Conservation (phyloP, 192 early-diverging fungal genomes). For the Coemansia sp. region DNA sequence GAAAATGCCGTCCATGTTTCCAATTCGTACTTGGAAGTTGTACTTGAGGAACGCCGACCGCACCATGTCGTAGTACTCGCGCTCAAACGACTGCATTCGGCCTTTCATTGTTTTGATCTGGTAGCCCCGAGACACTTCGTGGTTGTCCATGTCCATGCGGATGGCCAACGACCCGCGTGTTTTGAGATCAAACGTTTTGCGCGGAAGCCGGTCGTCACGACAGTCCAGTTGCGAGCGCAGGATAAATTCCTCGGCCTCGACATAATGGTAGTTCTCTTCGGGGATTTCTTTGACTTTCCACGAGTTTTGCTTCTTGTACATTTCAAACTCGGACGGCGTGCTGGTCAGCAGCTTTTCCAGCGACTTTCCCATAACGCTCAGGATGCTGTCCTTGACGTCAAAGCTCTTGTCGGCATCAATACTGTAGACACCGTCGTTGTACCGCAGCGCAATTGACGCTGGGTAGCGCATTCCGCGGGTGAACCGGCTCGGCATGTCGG, state of each 20-base stretch:
- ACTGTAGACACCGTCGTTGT: conserved; percentile 70
- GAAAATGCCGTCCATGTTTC: conserved; percentile 94
- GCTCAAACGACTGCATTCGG: conserved; percentile 76
- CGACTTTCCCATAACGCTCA: conserved; percentile 79
- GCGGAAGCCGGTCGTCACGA: conserved; percentile 68
- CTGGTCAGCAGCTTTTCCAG: conserved; percentile 84
- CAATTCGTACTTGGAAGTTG: conserved; percentile 90
- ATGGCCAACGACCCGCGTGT: conserved; percentile 81
- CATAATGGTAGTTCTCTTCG: conserved; percentile 72
- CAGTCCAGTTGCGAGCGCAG: conserved; percentile 92
- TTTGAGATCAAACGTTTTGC: conserved; percentile 88
- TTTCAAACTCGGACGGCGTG: conserved; percentile 64
- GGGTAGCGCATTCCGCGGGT: conserved; percentile 68
- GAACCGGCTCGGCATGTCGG: conserved; percentile 59
- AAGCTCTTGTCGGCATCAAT: conserved; percentile 82
- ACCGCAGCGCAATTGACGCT: conserved; percentile 68
- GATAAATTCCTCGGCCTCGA: conserved; percentile 68
- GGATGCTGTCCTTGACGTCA: conserved; percentile 66
- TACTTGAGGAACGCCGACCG: conserved; percentile 85
- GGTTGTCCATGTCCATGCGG: conserved; percentile 77
- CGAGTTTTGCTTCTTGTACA: conserved; percentile 63
- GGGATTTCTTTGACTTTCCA: conserved; percentile 49
- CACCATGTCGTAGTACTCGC: conserved; percentile 93
- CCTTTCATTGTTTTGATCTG: conserved; percentile 67
- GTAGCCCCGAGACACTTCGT: conserved; percentile 68